A percentile compares a stretch with the other conserved stretches of the same genome.
phyloP scores from a whole-genome alignment of 2,329 filamentous ascomycete genomes.

The Fusarium tupiense region DNA sequence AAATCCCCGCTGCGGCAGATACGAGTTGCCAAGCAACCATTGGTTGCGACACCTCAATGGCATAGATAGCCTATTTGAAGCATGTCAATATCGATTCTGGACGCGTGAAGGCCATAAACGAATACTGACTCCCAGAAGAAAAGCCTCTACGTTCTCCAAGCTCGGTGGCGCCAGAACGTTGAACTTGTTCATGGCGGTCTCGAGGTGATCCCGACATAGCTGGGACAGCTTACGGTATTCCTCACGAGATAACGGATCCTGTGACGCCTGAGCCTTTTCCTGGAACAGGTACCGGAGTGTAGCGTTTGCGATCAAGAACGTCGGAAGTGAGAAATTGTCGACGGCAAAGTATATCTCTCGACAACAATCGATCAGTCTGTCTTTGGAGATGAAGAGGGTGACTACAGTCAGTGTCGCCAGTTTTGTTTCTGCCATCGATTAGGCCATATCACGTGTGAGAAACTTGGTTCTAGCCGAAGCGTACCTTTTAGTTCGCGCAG shows the following conservation, averaged over 20 bases:
- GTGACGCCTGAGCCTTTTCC: background rate
- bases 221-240: background rate
- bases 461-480: fast-evolving
- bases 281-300: background rate
- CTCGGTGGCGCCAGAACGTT: fast-evolving
- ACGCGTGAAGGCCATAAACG: fast-evolving
- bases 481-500: background rate
- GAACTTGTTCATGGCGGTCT: background rate
- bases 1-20: background rate
- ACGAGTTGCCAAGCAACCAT: background rate
- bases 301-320: background rate
- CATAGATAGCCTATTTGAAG: background rate
- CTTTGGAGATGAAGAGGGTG: background rate
- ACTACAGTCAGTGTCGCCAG: background rate
- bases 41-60: background rate
- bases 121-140: background rate
- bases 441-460: background rate
- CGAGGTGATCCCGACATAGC: background rate
- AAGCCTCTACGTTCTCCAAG: background rate
- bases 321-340: background rate
- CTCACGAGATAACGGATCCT: background rate
- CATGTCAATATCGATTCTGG: background rate
- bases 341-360: background rate
- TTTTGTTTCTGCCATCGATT: background rate
- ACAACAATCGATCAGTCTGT: background rate